These are phyloP conservation scores for Przewalskia tangutica DNA, from an alignment of 257 asterid species.

Conservation along the genomic window DNA sequence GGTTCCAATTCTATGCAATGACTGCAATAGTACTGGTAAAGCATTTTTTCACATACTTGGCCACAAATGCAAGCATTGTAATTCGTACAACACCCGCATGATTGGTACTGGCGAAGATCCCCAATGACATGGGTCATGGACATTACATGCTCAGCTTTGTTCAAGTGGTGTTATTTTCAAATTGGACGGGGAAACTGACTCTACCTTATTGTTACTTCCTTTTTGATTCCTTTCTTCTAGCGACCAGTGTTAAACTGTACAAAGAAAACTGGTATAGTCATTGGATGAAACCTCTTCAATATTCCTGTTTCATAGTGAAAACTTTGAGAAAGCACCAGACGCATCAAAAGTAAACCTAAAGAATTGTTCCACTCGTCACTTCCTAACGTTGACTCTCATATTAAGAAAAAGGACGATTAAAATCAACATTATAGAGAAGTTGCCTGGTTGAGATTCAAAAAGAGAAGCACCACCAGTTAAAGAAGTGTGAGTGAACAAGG, in stretches of 20 bases:
- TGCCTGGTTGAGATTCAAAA: too few relatives aligned
- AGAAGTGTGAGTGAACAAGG: not conserved
- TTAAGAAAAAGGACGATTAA: not conserved
- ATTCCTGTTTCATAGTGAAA: not conserved
- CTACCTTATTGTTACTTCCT: not conserved
- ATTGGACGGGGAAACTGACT: not conserved
- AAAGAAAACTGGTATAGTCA: not conserved
- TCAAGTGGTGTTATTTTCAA: not conserved
- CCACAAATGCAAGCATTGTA: slow-evolving; percentile 70
- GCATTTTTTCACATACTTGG: slow-evolving; percentile 70
- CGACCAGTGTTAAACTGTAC: not conserved
- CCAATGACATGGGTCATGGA: slow-evolving; percentile 11
- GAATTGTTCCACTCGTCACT: not conserved
- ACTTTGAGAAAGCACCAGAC: not conserved
- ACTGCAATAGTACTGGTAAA: slow-evolving; percentile 62
- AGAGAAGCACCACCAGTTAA: too few relatives aligned
- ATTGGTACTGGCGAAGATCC: slow-evolving; percentile 30
- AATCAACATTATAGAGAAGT: not conserved
- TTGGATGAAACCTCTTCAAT: not conserved
- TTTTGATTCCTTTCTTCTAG: not conserved
- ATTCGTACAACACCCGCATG: slow-evolving; percentile 73
- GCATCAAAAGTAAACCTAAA: not conserved
- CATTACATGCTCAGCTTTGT: not conserved
- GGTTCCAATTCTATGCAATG: slow-evolving; percentile 81
- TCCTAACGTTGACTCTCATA: not conserved